Evolutionary conservation across 2,329 filamentous ascomycete species (phyloP).

Genomic region (Beauveria australis): DNA sequence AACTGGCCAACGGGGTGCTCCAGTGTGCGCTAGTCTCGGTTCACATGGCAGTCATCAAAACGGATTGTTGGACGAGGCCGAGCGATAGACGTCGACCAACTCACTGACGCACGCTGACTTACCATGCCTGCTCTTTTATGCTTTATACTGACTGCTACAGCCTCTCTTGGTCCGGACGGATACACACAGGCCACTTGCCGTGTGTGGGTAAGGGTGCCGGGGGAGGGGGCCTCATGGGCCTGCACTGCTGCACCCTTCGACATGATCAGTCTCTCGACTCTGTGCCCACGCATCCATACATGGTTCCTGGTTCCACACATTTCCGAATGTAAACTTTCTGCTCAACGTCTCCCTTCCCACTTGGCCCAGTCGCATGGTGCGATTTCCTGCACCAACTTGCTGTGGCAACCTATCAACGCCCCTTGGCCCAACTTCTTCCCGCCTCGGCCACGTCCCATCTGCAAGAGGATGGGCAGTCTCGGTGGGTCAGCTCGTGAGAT

Average conservation of each 20-base stretch:
- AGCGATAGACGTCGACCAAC: not conserved
- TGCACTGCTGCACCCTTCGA: not conserved
- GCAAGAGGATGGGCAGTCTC: not conserved
- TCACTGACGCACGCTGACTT: not conserved
- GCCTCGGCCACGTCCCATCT: slow-evolving; percentile 7
- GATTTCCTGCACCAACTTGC: not conserved
- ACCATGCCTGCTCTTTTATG: not conserved
- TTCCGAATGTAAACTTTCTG: slow-evolving; percentile 7
- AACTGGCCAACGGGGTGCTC: not conserved
- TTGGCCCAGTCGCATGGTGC: slow-evolving; percentile 8
- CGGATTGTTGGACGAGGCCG: not conserved
- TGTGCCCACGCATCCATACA: not conserved
- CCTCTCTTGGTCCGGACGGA: not conserved
- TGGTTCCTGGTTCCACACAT: slow-evolving; percentile 11
- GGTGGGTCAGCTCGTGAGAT: slow-evolving; percentile 6
- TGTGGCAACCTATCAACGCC: slow-evolving; percentile 8
- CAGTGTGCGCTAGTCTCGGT: not conserved
- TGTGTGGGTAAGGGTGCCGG: slow-evolving; percentile 10
- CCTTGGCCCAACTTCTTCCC: slow-evolving; percentile 5
- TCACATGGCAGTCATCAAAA: not conserved
- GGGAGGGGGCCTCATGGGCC: not conserved
- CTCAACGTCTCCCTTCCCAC: slow-evolving; percentile 5
- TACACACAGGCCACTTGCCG: not conserved
- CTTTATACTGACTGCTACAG: not conserved
- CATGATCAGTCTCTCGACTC: not conserved